These are phyloP conservation scores for Alloascoidea hylecoeti DNA, from an alignment of 805 yeast species.

Conservation along the genomic window DNA sequence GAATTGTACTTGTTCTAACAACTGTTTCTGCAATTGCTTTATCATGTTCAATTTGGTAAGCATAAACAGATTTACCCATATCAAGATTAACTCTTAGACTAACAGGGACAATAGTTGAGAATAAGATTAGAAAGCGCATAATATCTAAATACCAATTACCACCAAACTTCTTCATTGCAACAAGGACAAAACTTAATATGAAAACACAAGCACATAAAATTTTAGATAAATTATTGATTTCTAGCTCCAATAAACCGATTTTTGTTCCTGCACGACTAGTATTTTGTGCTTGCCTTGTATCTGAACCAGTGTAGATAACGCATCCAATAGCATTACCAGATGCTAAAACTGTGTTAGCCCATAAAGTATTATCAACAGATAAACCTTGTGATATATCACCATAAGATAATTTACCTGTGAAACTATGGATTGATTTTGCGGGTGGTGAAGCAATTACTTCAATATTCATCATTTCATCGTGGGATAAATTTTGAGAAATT, in stretches of 20 bases:
- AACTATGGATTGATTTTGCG: constrained; percentile 66
- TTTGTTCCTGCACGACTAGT: constrained; percentile 81
- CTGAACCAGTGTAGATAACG: constrained; percentile 79
- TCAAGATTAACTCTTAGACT: constrained; percentile 89
- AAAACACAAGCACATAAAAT: constrained; percentile 82
- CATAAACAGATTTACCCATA: constrained; percentile 90
- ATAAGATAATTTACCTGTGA: constrained; percentile 55
- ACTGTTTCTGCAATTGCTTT: constrained; percentile 70
- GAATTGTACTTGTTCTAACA: constrained; percentile 94
- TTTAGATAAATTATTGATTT: constrained; percentile 79
- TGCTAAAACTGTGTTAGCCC: constrained; percentile 98
- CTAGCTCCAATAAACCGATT: constrained; percentile 79
- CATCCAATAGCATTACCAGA: constrained; percentile 87
- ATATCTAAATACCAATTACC: constrained; percentile 79
- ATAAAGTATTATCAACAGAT: constrained; percentile 80
- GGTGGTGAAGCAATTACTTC: constrained; percentile 69
- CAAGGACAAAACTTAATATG: constrained; percentile 59
- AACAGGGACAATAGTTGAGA: constrained; percentile 93
- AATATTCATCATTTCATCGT: constrained; percentile 26
- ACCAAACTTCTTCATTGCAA: constrained; percentile 61
- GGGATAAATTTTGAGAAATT: constrained; percentile 47
- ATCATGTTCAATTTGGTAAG: constrained; percentile 90
- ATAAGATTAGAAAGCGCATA: constrained; percentile 79
- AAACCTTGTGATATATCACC: constrained; percentile 34
- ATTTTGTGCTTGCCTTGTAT: constrained; percentile 91